Percentiles rank a stretch among this genome's conserved stretches.
Evolutionary conservation across 1,139 yeast species (phyloP).

Genomic region (Pichia sp.): DNA sequence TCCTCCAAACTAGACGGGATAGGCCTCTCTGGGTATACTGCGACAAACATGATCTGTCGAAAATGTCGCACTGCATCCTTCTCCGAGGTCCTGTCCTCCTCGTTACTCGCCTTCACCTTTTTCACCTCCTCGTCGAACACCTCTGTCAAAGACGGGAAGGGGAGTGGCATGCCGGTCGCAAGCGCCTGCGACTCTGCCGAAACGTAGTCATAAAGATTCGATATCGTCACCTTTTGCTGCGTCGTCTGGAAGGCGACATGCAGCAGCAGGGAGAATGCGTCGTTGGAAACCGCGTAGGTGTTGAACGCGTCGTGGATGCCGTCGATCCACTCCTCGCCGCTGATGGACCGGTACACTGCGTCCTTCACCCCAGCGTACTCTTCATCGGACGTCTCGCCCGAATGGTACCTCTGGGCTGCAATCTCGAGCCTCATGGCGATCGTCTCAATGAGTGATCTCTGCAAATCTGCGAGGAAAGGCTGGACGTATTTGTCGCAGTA

Average conservation of each 20-base stretch:
- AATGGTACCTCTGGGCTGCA: conserved; percentile 14
- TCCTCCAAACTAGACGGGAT: conserved; percentile 28
- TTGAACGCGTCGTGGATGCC: conserved; percentile 14
- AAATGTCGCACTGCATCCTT: conserved; percentile 4
- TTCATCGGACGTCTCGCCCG: conserved; percentile 15
- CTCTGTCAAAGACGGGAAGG: conserved; percentile 5
- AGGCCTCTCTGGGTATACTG: conserved; percentile 32
- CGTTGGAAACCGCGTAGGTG: conserved; percentile 7
- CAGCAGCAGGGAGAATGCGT: conserved; percentile 12
- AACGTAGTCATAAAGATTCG: conserved; percentile 14
- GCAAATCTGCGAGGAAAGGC: conserved; percentile 12
- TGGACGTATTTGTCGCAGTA: conserved; percentile 12
- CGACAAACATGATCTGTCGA: conserved; percentile 26
- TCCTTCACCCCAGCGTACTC: conserved; percentile 17
- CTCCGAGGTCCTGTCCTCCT: conserved; percentile 5
- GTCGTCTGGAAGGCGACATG: neutral
- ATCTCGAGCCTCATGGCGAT: conserved; percentile 20
- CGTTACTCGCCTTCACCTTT: neutral
- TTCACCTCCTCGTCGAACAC: neutral
- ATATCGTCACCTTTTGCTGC: conserved; percentile 10
- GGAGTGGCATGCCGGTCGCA: neutral
- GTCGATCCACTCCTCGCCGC: conserved; percentile 1
- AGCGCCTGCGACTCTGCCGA: conserved; percentile 6
- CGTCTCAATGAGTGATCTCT: conserved; percentile 17
- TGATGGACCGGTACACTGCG: conserved; percentile 10